These are phyloP conservation scores for Nicotiana rustica DNA, from an alignment of 305 asterid genomes.

Conservation along the genomic window DNA sequence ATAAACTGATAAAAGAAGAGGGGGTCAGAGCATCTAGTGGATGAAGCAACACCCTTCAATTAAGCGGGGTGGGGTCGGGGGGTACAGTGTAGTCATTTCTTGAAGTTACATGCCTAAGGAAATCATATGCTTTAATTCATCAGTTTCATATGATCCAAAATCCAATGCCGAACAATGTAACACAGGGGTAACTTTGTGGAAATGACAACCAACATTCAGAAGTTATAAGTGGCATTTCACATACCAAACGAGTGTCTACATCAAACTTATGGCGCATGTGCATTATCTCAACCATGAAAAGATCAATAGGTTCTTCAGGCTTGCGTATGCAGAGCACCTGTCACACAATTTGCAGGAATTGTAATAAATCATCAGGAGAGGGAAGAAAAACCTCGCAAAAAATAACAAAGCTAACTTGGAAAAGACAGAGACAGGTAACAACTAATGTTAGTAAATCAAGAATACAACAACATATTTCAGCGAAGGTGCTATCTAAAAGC, in stretches of 20 bases:
- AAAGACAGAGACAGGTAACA: not conserved
- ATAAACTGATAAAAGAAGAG: not conserved
- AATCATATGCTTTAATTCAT: not conserved
- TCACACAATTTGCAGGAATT: slow-evolving; percentile 32
- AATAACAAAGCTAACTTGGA: not conserved
- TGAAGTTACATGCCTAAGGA: slow-evolving; percentile 12
- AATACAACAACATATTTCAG: not conserved
- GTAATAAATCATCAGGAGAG: slow-evolving; percentile 1
- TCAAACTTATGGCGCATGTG: slow-evolving; percentile 99
- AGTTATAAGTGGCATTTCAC: slow-evolving; percentile 35
- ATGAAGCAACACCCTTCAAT: not conserved
- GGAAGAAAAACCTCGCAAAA: not conserved
- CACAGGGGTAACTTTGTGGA: not conserved
- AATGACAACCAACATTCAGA: slow-evolving; percentile 8
- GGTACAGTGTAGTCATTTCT: not conserved
- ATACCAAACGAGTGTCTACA: slow-evolving; percentile 96
- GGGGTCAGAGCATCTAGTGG: not conserved
- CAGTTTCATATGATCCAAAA: not conserved
- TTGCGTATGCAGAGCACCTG: slow-evolving; percentile 98
- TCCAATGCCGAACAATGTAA: not conserved
- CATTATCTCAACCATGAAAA: slow-evolving; percentile 99
- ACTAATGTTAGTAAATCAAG: not conserved
- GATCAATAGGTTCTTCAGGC: slow-evolving; percentile 94
- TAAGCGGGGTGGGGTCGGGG: not conserved
- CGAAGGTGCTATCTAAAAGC: not conserved